Evolutionary conservation across 352 stramenopile species (phyloP).

Genomic region (Phytopythium boreale): DNA sequence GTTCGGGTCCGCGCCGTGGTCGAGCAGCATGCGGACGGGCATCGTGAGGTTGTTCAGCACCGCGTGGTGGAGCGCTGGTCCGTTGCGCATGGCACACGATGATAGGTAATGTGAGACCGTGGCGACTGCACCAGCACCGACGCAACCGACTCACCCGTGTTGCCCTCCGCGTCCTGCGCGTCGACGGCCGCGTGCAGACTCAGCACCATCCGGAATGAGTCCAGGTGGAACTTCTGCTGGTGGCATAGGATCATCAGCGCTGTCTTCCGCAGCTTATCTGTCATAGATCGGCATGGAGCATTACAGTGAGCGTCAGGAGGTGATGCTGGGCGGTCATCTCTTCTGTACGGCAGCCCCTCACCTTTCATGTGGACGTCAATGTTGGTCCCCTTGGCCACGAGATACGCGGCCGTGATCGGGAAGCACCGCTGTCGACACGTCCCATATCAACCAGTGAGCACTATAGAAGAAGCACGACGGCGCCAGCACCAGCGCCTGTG

Average conservation of each 20-base stretch:
- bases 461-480: too few species aligned
- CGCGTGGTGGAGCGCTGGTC: conserved; percentile 59
- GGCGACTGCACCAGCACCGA: too few species aligned
- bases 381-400: conserved; percentile 70
- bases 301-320: background rate
- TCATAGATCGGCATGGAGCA: background rate
- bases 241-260: conserved; percentile 72
- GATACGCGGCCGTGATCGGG: conserved; percentile 71
- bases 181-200: conserved; percentile 61
- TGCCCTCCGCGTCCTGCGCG: conserved; percentile 52
- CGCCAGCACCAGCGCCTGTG: background rate
- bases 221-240: conserved; percentile 72
- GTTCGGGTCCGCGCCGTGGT: conserved; percentile 43
- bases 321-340: background rate
- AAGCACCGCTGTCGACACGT: conserved; percentile 39
- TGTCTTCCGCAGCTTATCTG: conserved; percentile 40
- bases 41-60: conserved; percentile 56
- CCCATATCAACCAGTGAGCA: background rate
- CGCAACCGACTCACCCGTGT: conserved; percentile 45
- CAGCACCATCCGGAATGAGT: conserved; percentile 79
- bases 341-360: conserved; percentile 2
- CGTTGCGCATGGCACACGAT: too few species aligned
- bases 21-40: conserved; percentile 67
- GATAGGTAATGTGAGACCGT: too few species aligned
- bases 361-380: conserved; percentile 55